Evolutionary conservation across 441 rosid species (phyloP).

Genomic region (Kokia cookei): DNA sequence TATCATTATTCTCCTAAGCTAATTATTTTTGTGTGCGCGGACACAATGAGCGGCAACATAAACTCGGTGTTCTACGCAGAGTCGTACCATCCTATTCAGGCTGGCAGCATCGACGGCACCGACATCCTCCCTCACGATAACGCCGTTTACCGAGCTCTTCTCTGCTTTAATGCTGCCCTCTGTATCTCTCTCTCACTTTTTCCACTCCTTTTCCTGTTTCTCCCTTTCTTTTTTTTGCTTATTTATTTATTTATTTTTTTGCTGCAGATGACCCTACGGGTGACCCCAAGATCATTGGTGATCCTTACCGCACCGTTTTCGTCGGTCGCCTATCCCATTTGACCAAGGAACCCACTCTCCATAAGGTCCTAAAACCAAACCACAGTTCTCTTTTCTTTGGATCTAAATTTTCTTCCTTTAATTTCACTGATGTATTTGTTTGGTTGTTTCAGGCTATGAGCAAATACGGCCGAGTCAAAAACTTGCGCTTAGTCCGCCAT

Average conservation of each 20-base stretch:
- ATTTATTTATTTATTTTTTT: background rate
- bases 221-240: background rate
- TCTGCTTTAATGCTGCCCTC: constrained; percentile 79
- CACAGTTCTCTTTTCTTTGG: background rate
- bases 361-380: constrained; percentile 30
- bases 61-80: constrained; percentile 79
- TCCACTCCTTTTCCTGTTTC: background rate
- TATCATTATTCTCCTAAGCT: too few species aligned
- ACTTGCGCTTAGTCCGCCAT: constrained; percentile 78
- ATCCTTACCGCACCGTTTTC: constrained; percentile 74
- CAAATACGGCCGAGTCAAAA: constrained; percentile 79
- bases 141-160: constrained; percentile 72
- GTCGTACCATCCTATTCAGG: constrained; percentile 85
- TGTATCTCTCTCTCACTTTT: constrained; percentile 27
- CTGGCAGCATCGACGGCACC: constrained; percentile 92
- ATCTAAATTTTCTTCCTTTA: background rate
- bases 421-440: background rate
- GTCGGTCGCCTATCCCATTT: constrained; percentile 75
- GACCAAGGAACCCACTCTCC: constrained; percentile 62
- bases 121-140: constrained; percentile 77
- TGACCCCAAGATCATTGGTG: constrained; percentile 72
- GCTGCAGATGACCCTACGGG: constrained; percentile 77
- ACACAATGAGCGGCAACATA: constrained; percentile 28
- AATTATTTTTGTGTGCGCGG: background rate
- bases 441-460: constrained; percentile 54